These are phyloP conservation scores for Aspergillus vadensis DNA, from an alignment of 2,329 filamentous ascomycete genomes.

Conservation along the genomic window DNA sequence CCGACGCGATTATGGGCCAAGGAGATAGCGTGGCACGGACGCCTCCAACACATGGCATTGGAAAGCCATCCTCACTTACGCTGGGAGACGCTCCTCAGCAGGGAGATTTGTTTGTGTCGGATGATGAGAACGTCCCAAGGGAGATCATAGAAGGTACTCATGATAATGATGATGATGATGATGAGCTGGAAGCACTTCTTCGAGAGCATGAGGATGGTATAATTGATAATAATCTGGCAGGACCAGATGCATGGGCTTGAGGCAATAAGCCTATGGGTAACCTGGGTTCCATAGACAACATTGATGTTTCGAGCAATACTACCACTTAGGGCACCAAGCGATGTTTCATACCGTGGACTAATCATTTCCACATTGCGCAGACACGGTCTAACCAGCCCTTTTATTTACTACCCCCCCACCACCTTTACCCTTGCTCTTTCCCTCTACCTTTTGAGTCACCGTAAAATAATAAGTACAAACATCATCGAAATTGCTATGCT, in stretches of 20 bases:
- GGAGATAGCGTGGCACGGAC: not conserved
- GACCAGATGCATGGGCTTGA: not conserved
- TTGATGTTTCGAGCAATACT: not conserved
- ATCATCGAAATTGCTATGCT: too few species aligned
- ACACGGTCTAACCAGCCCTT: not conserved
- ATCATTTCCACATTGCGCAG: not conserved
- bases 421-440: not conserved
- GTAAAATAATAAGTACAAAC: too few species aligned
- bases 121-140: not conserved
- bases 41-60: not conserved
- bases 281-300: not conserved
- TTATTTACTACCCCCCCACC: too few species aligned
- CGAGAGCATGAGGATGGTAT: slow-evolving; percentile 46
- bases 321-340: not conserved
- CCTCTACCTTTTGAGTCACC: not conserved
- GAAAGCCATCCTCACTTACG: not conserved
- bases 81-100: not conserved
- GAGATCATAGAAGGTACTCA: not conserved
- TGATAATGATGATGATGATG: slow-evolving; percentile 38
- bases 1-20: not conserved
- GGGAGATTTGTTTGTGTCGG: not conserved
- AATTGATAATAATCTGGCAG: not conserved
- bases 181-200: slow-evolving; percentile 57
- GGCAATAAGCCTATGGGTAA: not conserved
- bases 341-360: not conserved